Evolutionary conservation across 2,329 filamentous ascomycete genomes (phyloP).

Genomic region (Cyclaneusma minus): DNA sequence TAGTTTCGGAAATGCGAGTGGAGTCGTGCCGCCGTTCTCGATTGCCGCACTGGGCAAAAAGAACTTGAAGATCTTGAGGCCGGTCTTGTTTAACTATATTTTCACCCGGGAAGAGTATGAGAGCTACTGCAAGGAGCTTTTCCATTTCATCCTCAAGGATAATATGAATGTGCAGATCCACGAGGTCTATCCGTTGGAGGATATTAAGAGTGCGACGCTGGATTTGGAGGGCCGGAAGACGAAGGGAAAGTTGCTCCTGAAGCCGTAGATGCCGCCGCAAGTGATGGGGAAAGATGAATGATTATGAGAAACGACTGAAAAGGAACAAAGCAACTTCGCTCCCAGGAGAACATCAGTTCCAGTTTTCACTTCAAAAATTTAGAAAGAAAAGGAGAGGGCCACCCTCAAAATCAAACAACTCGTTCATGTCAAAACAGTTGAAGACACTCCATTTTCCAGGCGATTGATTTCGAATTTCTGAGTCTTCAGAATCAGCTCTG

Average conservation of each 20-base stretch:
- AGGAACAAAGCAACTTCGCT: too few species aligned
- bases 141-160: constrained; percentile 51
- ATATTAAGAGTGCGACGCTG: constrained; percentile 55
- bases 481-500: too few species aligned
- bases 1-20: constrained; percentile 68
- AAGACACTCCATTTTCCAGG: too few species aligned
- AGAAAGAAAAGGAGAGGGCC: too few species aligned
- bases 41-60: constrained; percentile 47
- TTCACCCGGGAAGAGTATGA: constrained; percentile 55
- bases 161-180: constrained; percentile 62
- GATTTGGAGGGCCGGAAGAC: constrained; percentile 75
- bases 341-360: too few species aligned
- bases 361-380: too few species aligned
- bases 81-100: constrained; percentile 57
- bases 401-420: too few species aligned
- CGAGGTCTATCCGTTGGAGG: constrained; percentile 59
- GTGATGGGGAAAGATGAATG: too few species aligned
- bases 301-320: too few species aligned
- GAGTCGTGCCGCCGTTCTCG: constrained; percentile 55
- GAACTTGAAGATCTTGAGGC: constrained; percentile 64
- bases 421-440: too few species aligned
- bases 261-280: constrained; percentile 40
- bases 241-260: constrained; percentile 68
- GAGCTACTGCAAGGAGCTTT: constrained; percentile 55
- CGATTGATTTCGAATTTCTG: too few species aligned